phyloP scores from a whole-genome alignment of 805 yeast species.

The Monosporozyma siamensis region DNA sequence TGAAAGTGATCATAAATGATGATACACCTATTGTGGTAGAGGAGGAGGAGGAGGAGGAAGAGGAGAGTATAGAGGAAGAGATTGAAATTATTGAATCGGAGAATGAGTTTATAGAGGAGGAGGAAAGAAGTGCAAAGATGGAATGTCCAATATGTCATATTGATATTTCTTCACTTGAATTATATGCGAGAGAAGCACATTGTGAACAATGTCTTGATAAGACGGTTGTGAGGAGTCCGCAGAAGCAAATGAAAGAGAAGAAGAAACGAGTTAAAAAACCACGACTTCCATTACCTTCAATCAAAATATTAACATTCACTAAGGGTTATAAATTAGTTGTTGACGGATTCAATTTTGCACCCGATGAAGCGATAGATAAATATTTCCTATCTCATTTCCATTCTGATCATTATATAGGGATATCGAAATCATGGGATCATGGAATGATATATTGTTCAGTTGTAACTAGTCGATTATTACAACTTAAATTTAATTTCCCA shows the following conservation, averaged over 20 bases:
- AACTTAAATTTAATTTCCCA: slow-evolving; percentile 43
- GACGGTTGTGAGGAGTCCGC: neutral
- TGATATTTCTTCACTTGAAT: slow-evolving; percentile 31
- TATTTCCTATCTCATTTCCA: slow-evolving; percentile 81
- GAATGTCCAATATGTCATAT: slow-evolving; percentile 46
- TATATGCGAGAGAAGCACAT: slow-evolving; percentile 42
- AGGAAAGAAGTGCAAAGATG: slow-evolving; percentile 8
- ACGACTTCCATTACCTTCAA: slow-evolving; percentile 38
- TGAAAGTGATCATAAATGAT: slow-evolving; percentile 10
- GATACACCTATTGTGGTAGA: slow-evolving; percentile 8
- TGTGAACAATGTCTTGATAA: slow-evolving; percentile 43
- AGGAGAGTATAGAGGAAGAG: too few species aligned
- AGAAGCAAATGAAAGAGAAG: slow-evolving; percentile 3
- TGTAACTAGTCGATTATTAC: slow-evolving; percentile 53
- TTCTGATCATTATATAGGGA: slow-evolving; percentile 88
- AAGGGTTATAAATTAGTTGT: slow-evolving; percentile 38
- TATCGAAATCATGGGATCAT: slow-evolving; percentile 65
- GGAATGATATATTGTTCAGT: slow-evolving; percentile 66
- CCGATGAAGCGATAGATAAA: slow-evolving; percentile 36
- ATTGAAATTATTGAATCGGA: neutral
- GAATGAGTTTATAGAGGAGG: neutral
- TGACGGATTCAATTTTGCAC: slow-evolving; percentile 48
- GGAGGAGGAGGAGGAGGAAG: too few species aligned
- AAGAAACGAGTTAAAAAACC: slow-evolving; percentile 8
- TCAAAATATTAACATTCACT: slow-evolving; percentile 43